Conservation (phyloP, 352 stramenopile genomes). For the Phytophthora cajani region DNA sequence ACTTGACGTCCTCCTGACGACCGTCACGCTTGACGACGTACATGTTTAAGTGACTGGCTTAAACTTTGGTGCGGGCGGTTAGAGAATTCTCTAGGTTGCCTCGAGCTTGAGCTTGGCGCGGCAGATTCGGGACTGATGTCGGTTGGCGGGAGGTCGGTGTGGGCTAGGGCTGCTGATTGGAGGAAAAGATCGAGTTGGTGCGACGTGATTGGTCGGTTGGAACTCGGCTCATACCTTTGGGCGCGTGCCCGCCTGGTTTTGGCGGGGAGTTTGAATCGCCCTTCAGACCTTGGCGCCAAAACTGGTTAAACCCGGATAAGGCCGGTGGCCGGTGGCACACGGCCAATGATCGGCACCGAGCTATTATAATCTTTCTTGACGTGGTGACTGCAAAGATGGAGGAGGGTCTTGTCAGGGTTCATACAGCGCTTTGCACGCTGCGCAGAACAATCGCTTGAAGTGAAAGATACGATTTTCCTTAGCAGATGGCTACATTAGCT, state of each 20-base stretch:
- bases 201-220: constrained; percentile 10
- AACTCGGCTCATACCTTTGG: constrained; percentile 2
- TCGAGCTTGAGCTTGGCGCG: constrained; percentile 7
- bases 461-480: not conserved
- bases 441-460: not conserved
- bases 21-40: constrained; percentile 96
- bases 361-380: not conserved
- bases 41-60: constrained; percentile 54
- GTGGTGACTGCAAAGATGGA: not conserved
- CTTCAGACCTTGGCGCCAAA: constrained; percentile 18
- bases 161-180: constrained; percentile 20
- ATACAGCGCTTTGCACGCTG: not conserved
- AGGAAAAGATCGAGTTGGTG: constrained; percentile 1
- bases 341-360: not conserved
- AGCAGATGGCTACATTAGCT: not conserved
- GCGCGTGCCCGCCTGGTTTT: constrained; percentile 24
- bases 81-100: not conserved
- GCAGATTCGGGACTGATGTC: constrained; percentile 27
- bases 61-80: not conserved
- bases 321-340: not conserved
- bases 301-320: not conserved
- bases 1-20: constrained; percentile 94
- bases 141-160: constrained; percentile 8
- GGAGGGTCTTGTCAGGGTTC: not conserved
- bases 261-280: constrained; percentile 15